Evolutionary conservation across 73 alveolate genomes (phyloP).

Genomic region (Tetrahymena thermophila): DNA sequence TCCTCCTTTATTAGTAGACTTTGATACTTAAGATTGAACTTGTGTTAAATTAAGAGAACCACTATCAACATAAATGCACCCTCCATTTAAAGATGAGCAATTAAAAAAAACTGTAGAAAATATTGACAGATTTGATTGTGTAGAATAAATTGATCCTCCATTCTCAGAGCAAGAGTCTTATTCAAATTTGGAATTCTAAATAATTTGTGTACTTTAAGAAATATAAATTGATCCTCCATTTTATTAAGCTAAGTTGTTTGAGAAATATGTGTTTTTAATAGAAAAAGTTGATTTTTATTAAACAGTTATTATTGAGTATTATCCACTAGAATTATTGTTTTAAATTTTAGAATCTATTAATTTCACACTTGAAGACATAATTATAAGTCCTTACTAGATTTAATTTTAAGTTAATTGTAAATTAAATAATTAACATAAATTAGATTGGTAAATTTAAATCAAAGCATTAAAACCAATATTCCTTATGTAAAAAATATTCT

Average conservation of each 20-base stretch:
- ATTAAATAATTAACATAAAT: neutral
- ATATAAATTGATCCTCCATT: neutral
- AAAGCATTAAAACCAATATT: neutral
- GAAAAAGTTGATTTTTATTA: neutral
- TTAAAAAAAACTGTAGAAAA: no score
- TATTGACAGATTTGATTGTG: no score
- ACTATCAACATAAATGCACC: no score
- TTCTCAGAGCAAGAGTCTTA: no score
- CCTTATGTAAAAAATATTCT: neutral
- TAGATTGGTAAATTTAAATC: neutral
- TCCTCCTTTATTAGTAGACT: no score
- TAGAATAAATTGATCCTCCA: no score
- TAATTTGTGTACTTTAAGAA: neutral
- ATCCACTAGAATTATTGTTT: neutral
- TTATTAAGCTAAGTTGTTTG: neutral
- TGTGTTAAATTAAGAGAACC: no score
- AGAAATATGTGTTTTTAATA: neutral
- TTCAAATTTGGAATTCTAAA: neutral
- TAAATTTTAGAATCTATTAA: neutral
- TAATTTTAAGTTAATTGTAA: neutral
- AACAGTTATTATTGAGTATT: neutral
- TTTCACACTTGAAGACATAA: neutral
- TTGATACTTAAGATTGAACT: no score
- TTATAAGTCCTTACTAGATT: neutral
- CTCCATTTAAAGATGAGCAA: no score